Evolutionary conservation across 164 flowering plant species (phyloP), one percentile per base, ranked within the genome.

Genomic region (Stephania yunnanensis): DNA sequence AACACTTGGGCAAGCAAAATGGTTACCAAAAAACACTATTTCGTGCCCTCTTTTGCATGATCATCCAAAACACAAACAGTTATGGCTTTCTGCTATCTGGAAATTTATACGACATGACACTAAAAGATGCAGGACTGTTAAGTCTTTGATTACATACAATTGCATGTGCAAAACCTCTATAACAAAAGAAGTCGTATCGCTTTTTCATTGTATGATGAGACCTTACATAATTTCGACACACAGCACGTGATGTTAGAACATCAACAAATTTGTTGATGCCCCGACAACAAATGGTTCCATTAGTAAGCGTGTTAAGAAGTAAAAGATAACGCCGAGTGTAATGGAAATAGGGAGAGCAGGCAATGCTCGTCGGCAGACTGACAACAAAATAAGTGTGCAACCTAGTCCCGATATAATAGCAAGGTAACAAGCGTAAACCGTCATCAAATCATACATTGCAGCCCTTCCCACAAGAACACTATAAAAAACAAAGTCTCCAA

Each of bases 391-490:
- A 25, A 95, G 89, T 8, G 97, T 95, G 89, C 94, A 90, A 10
- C 91, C 97, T 70, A 95, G 92, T 63, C 99, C 97, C 13, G 94
- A 89, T 79, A 95, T 88, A 74, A 95, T 93, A 5, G 93, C 99
- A 77, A 95, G 93, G 82, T 95, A 95, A 85, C 97, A 95, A 36
- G 97, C 97, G 85, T 93, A 95, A 9, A 95, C 94, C 10, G 99
- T 95, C 96, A 92, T 90, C 30, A 95, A 85, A 87, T 95, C 99
- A 85, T 92, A 95, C 97, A 93, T 88, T 71, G 99, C 94, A 76
- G 99, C 99, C 80, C 99, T 90, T 55, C 97, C 99, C 75, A 95
- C 99, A 69, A 95, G 90, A 74, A 93, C 97, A 79, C 97, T 89
- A 77, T 93, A 95, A 81, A 95, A 93, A 7, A 95, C 82, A 76